Percentiles rank a stretch among this genome's conserved stretches.
Conservation (phyloP, 768 basidiomycete genomes). For the Zangia roseola region DNA sequence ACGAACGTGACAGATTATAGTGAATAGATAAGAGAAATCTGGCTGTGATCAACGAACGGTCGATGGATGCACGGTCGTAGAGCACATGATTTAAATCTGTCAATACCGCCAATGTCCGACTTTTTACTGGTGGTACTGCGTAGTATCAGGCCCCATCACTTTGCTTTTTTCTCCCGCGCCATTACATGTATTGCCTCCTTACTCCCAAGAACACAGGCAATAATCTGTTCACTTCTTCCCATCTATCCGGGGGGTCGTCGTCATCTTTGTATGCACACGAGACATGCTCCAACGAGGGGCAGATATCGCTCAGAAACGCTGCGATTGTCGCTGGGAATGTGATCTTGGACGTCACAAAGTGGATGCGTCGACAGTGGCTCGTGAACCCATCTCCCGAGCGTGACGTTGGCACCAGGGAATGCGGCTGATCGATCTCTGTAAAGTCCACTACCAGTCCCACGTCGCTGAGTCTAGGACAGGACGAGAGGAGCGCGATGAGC, state of each 20-base stretch:
- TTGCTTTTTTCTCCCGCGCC: constrained; percentile 3
- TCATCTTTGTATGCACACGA: too few relatives aligned
- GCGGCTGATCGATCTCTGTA: constrained; percentile 12
- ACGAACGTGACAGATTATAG: too few relatives aligned
- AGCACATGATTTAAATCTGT: too few relatives aligned
- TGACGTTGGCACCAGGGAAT: not conserved
- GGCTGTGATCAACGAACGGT: too few relatives aligned
- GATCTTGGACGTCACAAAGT: constrained; percentile 26
- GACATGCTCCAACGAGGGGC: constrained; percentile 11
- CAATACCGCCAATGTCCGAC: too few relatives aligned
- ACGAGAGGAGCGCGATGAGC: constrained; percentile 19
- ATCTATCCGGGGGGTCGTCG: constrained; percentile 3
- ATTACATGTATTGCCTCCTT: constrained; percentile 16
- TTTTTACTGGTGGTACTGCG: too few relatives aligned
- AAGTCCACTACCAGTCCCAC: constrained; percentile 25
- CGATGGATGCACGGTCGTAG: too few relatives aligned
- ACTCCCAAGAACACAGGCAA: constrained; percentile 24
- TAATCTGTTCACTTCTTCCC: constrained; percentile 23
- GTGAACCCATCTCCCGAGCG: constrained; percentile 12
- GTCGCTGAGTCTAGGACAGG: constrained; percentile 6
- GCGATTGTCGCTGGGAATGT: constrained; percentile 16
- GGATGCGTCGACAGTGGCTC: constrained; percentile 9
- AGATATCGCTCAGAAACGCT: constrained; percentile 28
- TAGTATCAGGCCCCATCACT: too few relatives aligned
- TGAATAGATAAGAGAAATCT: too few relatives aligned